Base-by-base conservation (phyloP, 345 rosid species). In the Noccaea bulbosa region DNA sequence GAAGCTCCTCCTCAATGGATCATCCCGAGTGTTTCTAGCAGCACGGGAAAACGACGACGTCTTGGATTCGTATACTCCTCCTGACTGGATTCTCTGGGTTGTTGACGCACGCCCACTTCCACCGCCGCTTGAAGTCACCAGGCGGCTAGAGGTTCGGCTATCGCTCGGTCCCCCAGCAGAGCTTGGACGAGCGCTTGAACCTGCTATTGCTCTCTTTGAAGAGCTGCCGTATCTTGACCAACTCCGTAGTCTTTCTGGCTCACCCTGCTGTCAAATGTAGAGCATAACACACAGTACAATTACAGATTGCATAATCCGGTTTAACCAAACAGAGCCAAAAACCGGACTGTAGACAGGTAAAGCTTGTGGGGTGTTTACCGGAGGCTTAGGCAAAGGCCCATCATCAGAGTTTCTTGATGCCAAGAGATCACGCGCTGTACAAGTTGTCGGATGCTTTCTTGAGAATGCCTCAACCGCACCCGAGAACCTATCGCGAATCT, bases 401-500 rank as follows among this genome's bases (percentile, higher is more conserved):
- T 83, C 87, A 65, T 80, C 90, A 0, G 83, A 67, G 37, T 76
- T 75, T 80, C 77, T 77, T 72, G 81, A 81, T 66, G 78, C 70
- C 1, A 83, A 71, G 32, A 65, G 82, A 65, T 83, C 85, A 43
- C 60, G 84, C 20, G 74, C 76, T 44, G 78, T 78, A 58, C 48
- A 52, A 45, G 78, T 81, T 5, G 81, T 64, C 0, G 65, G 58
- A 67, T 84, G 85, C 77, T 83, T 80, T 64, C 86, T 68, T 30
- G 90, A 82, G 77, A 88, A 88, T 47, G 86, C 86, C 73, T 85
- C 93, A 9, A 79, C 85, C 46, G 87, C 88, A 62, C 93, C 93
- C n/a, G 86, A 81, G 67, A 83, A 76, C 68, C 83, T 84, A 11
- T 81, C 86, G 12, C 80, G 83, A 4, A 77, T 74, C 58, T 88